Evolutionary conservation across 495 filamentous ascomycete genomes (phyloP).

Genomic region (Podospora fimiseda): DNA sequence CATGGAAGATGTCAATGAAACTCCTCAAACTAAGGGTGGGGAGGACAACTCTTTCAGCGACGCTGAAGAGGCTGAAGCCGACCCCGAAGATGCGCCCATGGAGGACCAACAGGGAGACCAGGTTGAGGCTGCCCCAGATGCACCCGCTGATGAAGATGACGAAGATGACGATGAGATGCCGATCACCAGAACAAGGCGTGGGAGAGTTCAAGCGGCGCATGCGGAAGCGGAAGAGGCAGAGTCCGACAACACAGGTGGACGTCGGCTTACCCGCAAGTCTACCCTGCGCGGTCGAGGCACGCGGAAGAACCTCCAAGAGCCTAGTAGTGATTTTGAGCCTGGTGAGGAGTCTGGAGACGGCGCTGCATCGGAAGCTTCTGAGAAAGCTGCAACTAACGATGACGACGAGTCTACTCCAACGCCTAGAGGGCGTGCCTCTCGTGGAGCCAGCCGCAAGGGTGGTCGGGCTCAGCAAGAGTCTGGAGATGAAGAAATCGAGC

Average conservation of each 20-base stretch:
- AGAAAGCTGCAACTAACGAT: slow-evolving; percentile 24
- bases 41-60: slow-evolving; percentile 5
- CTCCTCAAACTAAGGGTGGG: slow-evolving; percentile 21
- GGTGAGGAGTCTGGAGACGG: slow-evolving; percentile 55
- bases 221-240: slow-evolving; percentile 28
- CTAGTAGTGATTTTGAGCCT: slow-evolving; percentile 85
- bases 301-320: slow-evolving; percentile 49
- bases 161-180: slow-evolving; percentile 65
- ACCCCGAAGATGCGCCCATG: slow-evolving; percentile 11
- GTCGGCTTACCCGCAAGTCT: slow-evolving; percentile 45
- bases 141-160: slow-evolving; percentile 44
- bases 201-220: slow-evolving; percentile 28
- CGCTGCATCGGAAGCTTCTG: slow-evolving; percentile 34
- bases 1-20: slow-evolving; percentile 29
- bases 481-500: slow-evolving; percentile 58
- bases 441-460: slow-evolving; percentile 35
- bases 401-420: slow-evolving; percentile 40
- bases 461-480: slow-evolving; percentile 24
- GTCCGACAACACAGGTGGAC: slow-evolving; percentile 24
- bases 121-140: slow-evolving; percentile 24
- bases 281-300: slow-evolving; percentile 37
- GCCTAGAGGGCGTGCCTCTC: slow-evolving; percentile 29
- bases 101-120: slow-evolving; percentile 18
- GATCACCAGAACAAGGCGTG: slow-evolving; percentile 47
- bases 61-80: slow-evolving; percentile 4